Conservation (phyloP, 208 protist genomes). For the Trypanosoma brucei region DNA sequence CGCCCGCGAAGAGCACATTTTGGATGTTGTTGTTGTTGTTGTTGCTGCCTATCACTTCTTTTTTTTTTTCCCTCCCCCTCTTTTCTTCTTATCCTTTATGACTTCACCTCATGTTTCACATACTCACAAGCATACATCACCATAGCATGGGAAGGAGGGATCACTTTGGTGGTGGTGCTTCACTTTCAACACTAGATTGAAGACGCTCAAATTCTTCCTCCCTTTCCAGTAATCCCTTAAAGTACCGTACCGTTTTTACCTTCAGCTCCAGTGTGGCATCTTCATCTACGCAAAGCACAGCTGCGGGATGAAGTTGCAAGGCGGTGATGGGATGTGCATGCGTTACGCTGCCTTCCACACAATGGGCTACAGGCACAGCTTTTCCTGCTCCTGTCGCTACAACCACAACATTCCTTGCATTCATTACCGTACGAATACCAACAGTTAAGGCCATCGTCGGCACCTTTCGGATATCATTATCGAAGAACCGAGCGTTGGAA, state of each 20-base stretch:
- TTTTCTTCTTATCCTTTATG: no score
- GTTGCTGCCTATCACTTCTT: no score
- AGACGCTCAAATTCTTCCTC: constrained; percentile 59
- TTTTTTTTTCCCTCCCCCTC: no score
- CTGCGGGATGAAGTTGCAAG: constrained; percentile 82
- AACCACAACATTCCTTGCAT: constrained; percentile 79
- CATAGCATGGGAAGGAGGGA: no score
- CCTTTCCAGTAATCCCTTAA: constrained; percentile 74
- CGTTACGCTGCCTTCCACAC: constrained; percentile 87
- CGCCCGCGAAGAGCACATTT: no score
- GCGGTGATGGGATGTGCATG: constrained; percentile 93
- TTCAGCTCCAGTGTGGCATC: constrained; percentile 88
- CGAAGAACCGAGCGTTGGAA: constrained; percentile 93
- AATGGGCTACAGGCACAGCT: constrained; percentile 81
- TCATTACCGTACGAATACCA: constrained; percentile 92
- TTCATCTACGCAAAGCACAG: constrained; percentile 91
- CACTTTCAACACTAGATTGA: constrained; percentile 18
- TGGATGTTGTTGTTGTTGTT: no score
- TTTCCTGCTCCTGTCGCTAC: constrained; percentile 91
- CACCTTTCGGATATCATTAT: constrained; percentile 83
- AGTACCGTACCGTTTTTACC: constrained; percentile 94
- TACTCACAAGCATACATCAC: no score
- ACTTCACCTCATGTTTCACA: no score
- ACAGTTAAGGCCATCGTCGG: constrained; percentile 94
- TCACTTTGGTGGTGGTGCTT: neutral